phyloP scores from a whole-genome alignment of 257 asterid species.

The Ehretia macrophylla region DNA sequence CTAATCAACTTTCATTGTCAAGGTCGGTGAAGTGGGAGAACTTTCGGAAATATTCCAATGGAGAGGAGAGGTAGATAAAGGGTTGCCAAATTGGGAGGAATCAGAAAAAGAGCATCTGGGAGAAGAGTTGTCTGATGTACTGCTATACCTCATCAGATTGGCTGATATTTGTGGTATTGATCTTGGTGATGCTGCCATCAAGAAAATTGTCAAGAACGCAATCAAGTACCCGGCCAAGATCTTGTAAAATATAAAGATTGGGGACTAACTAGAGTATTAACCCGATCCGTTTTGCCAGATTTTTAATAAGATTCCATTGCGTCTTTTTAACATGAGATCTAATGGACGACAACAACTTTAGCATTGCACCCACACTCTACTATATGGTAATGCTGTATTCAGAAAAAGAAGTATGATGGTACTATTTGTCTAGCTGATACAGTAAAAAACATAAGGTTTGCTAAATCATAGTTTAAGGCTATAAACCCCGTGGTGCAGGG shows the following conservation, averaged over 20 bases:
- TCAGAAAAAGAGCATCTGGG: slow-evolving; percentile 59
- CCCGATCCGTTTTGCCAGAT: background rate
- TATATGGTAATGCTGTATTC: no score
- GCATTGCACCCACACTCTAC: no score
- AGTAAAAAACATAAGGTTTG: no score
- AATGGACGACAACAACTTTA: no score
- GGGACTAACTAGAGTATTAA: background rate
- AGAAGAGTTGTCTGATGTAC: slow-evolving; percentile 59
- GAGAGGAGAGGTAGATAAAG: slow-evolving; percentile 64
- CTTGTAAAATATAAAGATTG: no score
- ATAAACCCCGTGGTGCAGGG: no score
- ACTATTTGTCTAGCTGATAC: no score
- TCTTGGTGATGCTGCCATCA: slow-evolving; percentile 44
- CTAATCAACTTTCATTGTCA: no score
- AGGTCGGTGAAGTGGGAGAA: slow-evolving; percentile 66
- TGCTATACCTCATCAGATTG: slow-evolving; percentile 50
- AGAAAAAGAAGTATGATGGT: no score
- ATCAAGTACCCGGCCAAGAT: slow-evolving; percentile 40
- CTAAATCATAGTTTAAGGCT: no score
- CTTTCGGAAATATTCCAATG: slow-evolving; percentile 60
- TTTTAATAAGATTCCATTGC: no score
- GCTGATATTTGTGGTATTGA: slow-evolving; percentile 63
- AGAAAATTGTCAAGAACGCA: slow-evolving; percentile 42
- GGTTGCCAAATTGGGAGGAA: slow-evolving; percentile 55
- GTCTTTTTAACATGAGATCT: no score